These are phyloP conservation scores for Xylaria palmicola DNA, from an alignment of 495 filamentous ascomycete genomes.

Conservation along the genomic window DNA sequence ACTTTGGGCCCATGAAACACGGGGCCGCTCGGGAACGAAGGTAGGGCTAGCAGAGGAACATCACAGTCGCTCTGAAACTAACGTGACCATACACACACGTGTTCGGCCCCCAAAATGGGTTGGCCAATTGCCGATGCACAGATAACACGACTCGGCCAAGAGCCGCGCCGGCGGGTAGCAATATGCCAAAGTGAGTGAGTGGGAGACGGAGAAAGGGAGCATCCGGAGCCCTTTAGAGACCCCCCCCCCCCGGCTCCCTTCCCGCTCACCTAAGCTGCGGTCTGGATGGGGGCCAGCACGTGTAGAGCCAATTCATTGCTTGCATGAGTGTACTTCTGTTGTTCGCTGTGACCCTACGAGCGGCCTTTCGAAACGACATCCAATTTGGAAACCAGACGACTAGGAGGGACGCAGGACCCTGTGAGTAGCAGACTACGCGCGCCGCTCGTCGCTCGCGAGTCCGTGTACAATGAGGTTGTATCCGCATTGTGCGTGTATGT, in stretches of 20 bases:
- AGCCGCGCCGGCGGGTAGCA: background rate
- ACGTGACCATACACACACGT: background rate
- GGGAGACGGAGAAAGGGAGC: background rate
- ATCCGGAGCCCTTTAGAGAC: background rate
- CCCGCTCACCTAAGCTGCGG: background rate
- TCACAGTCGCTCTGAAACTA: background rate
- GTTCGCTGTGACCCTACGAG: background rate
- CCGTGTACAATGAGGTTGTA: too few species aligned
- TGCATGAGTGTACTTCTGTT: background rate
- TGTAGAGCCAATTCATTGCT: slow-evolving; percentile 9
- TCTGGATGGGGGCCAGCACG: slow-evolving; percentile 8
- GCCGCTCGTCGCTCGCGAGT: too few species aligned
- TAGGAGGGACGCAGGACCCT: too few species aligned
- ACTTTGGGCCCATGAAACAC: slow-evolving; percentile 11
- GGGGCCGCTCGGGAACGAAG: background rate
- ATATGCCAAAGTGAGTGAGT: background rate
- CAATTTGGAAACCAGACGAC: background rate
- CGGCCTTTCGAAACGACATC: background rate
- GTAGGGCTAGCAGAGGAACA: slow-evolving; percentile 7
- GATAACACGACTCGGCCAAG: background rate
- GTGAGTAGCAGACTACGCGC: background rate
- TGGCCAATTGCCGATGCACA: background rate
- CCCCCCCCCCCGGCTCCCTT: background rate
- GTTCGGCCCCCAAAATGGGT: slow-evolving; percentile 13
- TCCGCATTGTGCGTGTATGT: background rate